A percentile compares a stretch with the other conserved stretches of the same genome.
These are phyloP conservation scores for Crithidia bombi DNA, from an alignment of 208 protist genomes.

Conservation along the genomic window DNA sequence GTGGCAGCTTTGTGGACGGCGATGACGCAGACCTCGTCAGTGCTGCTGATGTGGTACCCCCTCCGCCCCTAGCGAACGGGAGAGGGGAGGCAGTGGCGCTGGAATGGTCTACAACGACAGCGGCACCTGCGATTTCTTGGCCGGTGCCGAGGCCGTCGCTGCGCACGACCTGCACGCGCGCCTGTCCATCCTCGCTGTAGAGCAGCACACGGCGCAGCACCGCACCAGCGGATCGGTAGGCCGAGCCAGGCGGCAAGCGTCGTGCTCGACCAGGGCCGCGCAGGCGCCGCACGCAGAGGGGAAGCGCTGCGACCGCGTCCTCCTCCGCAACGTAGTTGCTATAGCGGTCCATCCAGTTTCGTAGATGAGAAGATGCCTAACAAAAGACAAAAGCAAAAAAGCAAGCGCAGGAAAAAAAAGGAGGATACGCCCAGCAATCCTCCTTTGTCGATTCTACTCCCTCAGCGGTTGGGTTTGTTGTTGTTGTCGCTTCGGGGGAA, in stretches of 20 bases:
- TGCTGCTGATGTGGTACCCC: neutral
- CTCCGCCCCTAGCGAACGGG: neutral
- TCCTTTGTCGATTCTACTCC: neutral
- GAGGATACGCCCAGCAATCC: neutral
- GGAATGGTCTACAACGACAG: neutral
- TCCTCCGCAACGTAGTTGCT: conserved; percentile 9
- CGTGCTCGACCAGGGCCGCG: conserved; percentile 54
- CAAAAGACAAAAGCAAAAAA: too few species aligned
- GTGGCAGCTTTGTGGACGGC: neutral
- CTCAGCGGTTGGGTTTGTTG: neutral
- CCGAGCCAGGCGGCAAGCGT: conserved; percentile 45
- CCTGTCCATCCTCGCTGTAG: conserved; percentile 35
- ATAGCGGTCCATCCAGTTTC: neutral
- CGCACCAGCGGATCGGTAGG: conserved; percentile 54
- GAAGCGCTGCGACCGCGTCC: conserved; percentile 4
- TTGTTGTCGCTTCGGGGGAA: conserved; percentile 7
- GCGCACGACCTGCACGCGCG: conserved; percentile 34
- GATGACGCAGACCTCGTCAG: neutral
- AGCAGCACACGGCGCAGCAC: conserved; percentile 33
- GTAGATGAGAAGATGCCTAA: too few species aligned
- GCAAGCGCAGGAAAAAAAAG: neutral
- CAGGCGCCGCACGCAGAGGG: conserved; percentile 28
- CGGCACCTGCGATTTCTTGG: neutral
- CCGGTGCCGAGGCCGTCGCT: neutral
- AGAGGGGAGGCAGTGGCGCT: too few species aligned